Conservation (phyloP, 345 rosid species). For the Melastoma malabathricum region DNA sequence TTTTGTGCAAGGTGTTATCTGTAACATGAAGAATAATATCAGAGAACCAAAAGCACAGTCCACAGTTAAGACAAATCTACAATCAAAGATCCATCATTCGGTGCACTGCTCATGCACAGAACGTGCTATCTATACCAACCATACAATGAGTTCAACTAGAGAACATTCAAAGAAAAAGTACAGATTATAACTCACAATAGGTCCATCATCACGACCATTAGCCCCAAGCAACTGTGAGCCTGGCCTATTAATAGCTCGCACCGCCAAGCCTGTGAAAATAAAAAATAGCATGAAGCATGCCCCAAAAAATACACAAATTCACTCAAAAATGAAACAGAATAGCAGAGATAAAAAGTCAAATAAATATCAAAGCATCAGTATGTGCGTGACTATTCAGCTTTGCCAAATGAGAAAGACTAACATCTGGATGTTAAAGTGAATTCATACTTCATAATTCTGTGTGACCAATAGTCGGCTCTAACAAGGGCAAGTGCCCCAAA, state of each 20-base stretch:
- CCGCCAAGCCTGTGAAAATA: slow-evolving; percentile 34
- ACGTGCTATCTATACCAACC: neutral
- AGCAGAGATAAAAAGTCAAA: neutral
- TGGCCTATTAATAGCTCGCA: slow-evolving; percentile 83
- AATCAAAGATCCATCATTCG: neutral
- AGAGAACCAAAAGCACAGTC: slow-evolving; percentile 2
- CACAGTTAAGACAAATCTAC: neutral
- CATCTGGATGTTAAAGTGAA: too few species aligned
- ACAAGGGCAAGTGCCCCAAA: too few species aligned
- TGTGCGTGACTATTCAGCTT: too few species aligned
- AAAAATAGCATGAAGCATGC: neutral
- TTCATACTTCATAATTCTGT: too few species aligned
- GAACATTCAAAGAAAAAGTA: neutral
- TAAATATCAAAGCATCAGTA: too few species aligned
- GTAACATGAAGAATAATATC: slow-evolving; percentile 12
- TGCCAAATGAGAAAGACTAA: too few species aligned
- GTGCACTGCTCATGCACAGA: neutral
- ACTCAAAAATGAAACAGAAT: too few species aligned
- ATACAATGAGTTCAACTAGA: slow-evolving; percentile 3
- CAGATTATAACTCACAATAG: slow-evolving; percentile 43
- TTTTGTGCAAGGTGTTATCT: slow-evolving; percentile 59
- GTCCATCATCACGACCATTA: slow-evolving; percentile 98
- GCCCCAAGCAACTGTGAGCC: slow-evolving; percentile 78
- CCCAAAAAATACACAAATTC: neutral
- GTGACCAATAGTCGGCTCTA: too few species aligned